phyloP scores from a whole-genome alignment of 495 filamentous ascomycete genomes.

The Haplographium delicatum region DNA sequence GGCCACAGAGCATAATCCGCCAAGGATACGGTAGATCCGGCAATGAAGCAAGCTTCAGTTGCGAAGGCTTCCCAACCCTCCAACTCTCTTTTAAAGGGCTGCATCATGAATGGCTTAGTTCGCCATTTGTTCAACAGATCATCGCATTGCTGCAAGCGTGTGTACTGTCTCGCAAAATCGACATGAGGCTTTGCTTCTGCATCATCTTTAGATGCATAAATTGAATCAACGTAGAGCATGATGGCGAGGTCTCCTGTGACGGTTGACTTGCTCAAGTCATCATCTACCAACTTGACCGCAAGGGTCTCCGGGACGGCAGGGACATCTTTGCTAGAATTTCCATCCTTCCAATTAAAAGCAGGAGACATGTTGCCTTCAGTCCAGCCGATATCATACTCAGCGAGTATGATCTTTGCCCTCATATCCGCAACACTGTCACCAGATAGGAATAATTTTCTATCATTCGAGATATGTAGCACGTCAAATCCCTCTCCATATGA shows the following conservation, averaged over 20 bases:
- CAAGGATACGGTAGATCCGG: constrained; percentile 48
- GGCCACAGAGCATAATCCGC: constrained; percentile 74
- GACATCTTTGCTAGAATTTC: constrained; percentile 22
- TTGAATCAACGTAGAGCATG: constrained; percentile 50
- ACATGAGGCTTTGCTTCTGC: constrained; percentile 24
- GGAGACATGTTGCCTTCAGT: constrained; percentile 39
- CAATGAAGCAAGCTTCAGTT: constrained; percentile 47
- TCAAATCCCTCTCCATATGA: constrained; percentile 81
- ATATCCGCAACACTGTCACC: constrained; percentile 50
- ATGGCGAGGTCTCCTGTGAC: constrained; percentile 44
- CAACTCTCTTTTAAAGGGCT: constrained; percentile 32
- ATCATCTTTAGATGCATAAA: constrained; percentile 31
- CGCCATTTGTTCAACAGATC: constrained; percentile 35
- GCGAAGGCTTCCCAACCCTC: constrained; percentile 46
- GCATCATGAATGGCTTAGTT: constrained; percentile 14
- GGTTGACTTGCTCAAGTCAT: constrained; percentile 39
- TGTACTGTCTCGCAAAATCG: constrained; percentile 33
- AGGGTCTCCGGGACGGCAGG: constrained; percentile 27
- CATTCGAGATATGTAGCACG: constrained; percentile 65
- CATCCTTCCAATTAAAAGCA: constrained; percentile 30
- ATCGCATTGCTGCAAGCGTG: constrained; percentile 34
- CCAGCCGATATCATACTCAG: constrained; percentile 55
- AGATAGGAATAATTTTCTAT: constrained; percentile 48
- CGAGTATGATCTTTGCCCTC: constrained; percentile 50
- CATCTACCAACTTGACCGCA: constrained; percentile 51